These are phyloP conservation scores for Coemansia sp. DNA, from an alignment of 192 early-diverging fungal species.

Conservation along the genomic window DNA sequence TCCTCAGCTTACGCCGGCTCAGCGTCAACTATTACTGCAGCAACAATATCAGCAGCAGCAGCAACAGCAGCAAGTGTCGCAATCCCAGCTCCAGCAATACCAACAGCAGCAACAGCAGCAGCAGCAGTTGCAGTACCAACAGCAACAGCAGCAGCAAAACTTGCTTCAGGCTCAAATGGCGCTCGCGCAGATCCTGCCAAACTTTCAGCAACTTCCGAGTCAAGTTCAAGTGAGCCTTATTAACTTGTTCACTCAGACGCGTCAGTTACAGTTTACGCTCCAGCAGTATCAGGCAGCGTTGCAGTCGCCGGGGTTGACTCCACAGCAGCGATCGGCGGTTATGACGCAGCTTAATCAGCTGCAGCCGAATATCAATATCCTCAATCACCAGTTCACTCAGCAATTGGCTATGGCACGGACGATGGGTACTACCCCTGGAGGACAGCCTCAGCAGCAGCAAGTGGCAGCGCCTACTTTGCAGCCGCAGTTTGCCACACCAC, in stretches of 20 bases:
- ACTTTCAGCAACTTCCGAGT: conserved; percentile 27
- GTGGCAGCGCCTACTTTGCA: background rate
- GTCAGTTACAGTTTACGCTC: background rate
- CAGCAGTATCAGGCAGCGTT: conserved; percentile 20
- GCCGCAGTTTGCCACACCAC: background rate
- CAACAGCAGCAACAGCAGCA: conserved; percentile 7
- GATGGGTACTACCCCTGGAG: background rate
- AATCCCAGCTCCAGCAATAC: background rate
- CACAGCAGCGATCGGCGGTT: conserved; percentile 28
- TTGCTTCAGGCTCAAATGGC: conserved; percentile 37
- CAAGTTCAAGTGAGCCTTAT: conserved; percentile 18
- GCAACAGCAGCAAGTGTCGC: conserved; percentile 11
- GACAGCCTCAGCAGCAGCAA: conserved; percentile 15
- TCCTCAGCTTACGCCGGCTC: conserved; percentile 26
- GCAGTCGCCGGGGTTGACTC: conserved; percentile 16
- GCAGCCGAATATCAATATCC: conserved; percentile 11
- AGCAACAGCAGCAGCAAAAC: conserved; percentile 33
- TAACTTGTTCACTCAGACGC: conserved; percentile 19
- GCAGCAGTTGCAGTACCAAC: conserved; percentile 23
- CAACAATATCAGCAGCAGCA: conserved; percentile 9
- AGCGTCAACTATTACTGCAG: conserved; percentile 33
- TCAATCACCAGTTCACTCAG: conserved; percentile 13
- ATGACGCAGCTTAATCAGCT: conserved; percentile 19
- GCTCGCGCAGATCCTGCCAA: conserved; percentile 23
- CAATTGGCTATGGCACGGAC: conserved; percentile 20